Base-by-base conservation (phyloP, 495 filamentous ascomycete species). In the Podospora comata region DNA sequence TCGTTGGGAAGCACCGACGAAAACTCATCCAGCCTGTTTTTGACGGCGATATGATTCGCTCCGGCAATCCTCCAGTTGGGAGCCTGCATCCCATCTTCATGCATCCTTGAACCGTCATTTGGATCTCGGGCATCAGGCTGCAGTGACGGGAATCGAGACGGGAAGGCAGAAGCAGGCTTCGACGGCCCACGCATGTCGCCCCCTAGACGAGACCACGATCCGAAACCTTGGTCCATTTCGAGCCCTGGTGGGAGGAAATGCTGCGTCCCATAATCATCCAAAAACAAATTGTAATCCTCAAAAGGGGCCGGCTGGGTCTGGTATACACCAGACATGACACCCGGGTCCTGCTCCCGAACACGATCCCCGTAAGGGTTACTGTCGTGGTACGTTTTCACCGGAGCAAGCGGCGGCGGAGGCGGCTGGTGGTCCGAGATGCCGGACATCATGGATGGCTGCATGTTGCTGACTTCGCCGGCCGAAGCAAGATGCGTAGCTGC, bases 1-100 rank as follows among this genome's bases (percentile, higher is more conserved):
- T 85, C 84, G 68, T 82, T 85, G 0, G 89, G 89, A n/a, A 91
- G 81, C 56, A 90, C 84, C 65, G 83, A 82, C 11, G 85, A 84
- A 69, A 91, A 91, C 64, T 90, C 88, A 56, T 88, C 86, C 3
- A 91, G 77, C 58, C 88, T 87, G 54, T 81, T 83, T 60, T 88
- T 81, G 60, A 91, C 90, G 15, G 84, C 76, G 32, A 85, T 82
- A 32, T 90, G 87, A 70, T 91, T 89, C 58, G 82, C 71, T 62
- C 86, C 85, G 5, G 88, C 87, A 66, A 91, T 87, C 68, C 89
- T 88, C 83, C 88, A 86, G n/a, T 87, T 85, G 7, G 85, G 83
- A 20, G 75, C 73, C 64, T 77, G 77, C 60, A 68, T 70, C 5
- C 71, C 68, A 34, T 84, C 80, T 32, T 82, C 82, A 44, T 84